Conservation (phyloP, 768 basidiomycete species). For the Phylloporus arenicola region DNA sequence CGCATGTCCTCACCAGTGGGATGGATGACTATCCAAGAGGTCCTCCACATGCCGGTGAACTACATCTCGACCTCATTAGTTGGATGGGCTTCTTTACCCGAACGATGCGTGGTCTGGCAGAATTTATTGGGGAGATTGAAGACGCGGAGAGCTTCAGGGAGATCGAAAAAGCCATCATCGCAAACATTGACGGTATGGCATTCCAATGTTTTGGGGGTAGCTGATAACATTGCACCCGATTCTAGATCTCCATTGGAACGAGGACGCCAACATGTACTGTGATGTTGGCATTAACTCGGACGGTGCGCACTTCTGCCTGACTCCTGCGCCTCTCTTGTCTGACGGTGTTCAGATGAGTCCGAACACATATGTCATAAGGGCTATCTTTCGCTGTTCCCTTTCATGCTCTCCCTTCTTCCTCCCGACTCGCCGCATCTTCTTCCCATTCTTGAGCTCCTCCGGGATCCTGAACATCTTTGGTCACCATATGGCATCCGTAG, state of each 20-base stretch:
- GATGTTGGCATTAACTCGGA: conserved; percentile 82
- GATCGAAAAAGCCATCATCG: conserved; percentile 74
- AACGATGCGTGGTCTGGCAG: conserved; percentile 89
- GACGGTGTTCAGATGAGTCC: conserved; percentile 66
- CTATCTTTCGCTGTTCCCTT: conserved; percentile 91
- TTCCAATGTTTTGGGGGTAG: background rate
- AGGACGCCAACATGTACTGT: conserved; percentile 88
- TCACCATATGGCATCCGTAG: conserved; percentile 87
- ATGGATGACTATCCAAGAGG: conserved; percentile 97
- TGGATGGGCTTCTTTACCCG: conserved; percentile 97
- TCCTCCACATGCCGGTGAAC: conserved; percentile 82
- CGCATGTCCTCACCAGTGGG: conserved; percentile 87
- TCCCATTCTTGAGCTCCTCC: conserved; percentile 73
- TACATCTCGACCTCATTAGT: conserved; percentile 88
- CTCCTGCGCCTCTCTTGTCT: background rate
- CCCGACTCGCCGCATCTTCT: conserved; percentile 75
- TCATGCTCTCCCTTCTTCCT: conserved; percentile 77
- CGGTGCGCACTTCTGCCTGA: conserved; percentile 41
- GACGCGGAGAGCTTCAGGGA: conserved; percentile 72
- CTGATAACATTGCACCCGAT: background rate
- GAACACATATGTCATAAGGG: conserved; percentile 87
- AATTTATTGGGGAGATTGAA: conserved; percentile 80
- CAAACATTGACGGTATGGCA: conserved; percentile 74
- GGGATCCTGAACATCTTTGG: conserved; percentile 84
- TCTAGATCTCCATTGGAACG: conserved; percentile 89